Evolutionary conservation across 1,284 basidiomycete genomes (phyloP).

Genomic region (Coniophora puteana): DNA sequence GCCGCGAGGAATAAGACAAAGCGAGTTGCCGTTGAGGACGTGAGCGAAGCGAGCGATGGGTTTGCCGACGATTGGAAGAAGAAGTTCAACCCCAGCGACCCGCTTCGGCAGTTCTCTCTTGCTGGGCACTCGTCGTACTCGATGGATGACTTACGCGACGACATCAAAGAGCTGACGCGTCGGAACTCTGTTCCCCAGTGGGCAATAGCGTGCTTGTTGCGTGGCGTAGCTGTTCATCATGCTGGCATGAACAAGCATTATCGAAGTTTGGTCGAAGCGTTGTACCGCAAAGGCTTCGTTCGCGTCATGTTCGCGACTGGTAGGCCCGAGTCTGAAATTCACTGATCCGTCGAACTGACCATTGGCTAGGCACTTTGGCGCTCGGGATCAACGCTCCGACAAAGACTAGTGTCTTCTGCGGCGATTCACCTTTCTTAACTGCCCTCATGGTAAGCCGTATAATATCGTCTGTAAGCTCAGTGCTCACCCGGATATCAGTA

Average conservation of each 20-base stretch:
- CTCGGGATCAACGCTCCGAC: constrained; percentile 73
- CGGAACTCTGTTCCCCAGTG: constrained; percentile 34
- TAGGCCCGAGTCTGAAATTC: constrained; percentile 15
- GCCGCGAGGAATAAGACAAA: constrained; percentile 32
- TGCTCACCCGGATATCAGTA: constrained; percentile 36
- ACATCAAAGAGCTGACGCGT: constrained; percentile 37
- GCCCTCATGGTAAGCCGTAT: constrained; percentile 49
- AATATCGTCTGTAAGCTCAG: constrained; percentile 1
- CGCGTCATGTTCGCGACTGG: constrained; percentile 65
- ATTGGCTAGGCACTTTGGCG: constrained; percentile 52
- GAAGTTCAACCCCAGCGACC: constrained; percentile 55
- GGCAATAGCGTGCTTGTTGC: constrained; percentile 43
- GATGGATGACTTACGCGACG: constrained; percentile 44
- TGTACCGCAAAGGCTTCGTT: constrained; percentile 59
- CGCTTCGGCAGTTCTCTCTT: constrained; percentile 58
- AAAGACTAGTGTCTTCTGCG: constrained; percentile 63
- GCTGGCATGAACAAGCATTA: constrained; percentile 65
- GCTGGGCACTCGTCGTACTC: constrained; percentile 42
- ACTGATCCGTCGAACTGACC: constrained; percentile 1
- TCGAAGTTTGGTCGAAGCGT: constrained; percentile 59
- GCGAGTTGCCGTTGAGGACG: too few species aligned
- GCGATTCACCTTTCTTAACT: constrained; percentile 63
- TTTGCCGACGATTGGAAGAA: constrained; percentile 50
- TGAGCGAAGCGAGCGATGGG: too few species aligned
- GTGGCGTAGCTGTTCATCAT: constrained; percentile 70